Evolutionary conservation across 176 grass and related monocot genomes (phyloP).

Genomic region (Paspalum vaginatum): DNA sequence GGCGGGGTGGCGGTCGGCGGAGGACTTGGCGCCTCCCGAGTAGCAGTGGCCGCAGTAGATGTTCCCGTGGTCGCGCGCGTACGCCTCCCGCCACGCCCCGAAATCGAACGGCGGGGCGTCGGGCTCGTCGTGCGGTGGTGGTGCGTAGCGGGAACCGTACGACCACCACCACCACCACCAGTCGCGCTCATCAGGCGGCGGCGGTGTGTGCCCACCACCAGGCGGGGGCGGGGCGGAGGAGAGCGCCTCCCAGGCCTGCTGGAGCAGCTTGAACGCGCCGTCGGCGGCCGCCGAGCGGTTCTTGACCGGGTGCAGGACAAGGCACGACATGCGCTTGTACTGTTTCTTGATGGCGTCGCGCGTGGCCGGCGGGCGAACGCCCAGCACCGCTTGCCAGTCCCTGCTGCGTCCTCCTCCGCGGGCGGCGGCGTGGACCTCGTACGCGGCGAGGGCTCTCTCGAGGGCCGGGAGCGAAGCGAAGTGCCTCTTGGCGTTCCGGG

Average conservation of each 20-base stretch:
- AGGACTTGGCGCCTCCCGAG: no score
- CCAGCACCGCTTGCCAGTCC: neutral
- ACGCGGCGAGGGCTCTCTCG: constrained; percentile 15
- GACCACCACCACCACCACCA: no score
- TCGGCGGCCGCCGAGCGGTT: constrained; percentile 6
- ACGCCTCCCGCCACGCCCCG: neutral
- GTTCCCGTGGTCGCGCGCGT: neutral
- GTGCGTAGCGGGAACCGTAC: no score
- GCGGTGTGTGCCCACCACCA: neutral
- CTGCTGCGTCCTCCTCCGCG: neutral
- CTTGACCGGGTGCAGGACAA: constrained; percentile 7
- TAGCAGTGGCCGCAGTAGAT: neutral
- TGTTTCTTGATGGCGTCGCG: neutral
- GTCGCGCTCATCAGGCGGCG: neutral
- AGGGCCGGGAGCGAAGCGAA: neutral
- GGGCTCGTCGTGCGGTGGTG: neutral
- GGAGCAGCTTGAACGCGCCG: constrained; percentile 1
- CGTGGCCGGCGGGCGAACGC: neutral
- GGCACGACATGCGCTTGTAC: neutral
- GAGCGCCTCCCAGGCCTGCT: constrained; percentile 4
- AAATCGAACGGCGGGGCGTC: neutral
- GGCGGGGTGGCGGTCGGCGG: no score
- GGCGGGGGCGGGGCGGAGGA: neutral
- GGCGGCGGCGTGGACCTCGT: constrained; percentile 36
- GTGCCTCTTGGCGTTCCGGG: neutral